These are phyloP conservation scores for Musa beccarii DNA, from an alignment of 176 grass and related monocot species.

Conservation along the genomic window DNA sequence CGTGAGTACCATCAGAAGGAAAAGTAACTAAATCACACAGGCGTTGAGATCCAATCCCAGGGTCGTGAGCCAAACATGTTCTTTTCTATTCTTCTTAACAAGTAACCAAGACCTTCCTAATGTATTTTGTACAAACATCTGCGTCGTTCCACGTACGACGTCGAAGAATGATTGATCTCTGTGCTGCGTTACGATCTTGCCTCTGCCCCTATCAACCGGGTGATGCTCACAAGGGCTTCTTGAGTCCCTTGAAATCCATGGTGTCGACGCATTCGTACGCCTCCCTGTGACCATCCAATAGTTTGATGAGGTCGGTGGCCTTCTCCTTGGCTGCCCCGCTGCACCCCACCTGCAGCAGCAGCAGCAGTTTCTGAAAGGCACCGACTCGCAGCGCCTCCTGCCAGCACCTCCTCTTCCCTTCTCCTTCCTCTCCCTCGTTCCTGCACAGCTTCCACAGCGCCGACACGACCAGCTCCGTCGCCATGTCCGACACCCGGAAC, in stretches of 20 bases:
- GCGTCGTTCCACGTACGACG: too few species aligned
- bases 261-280: constrained; percentile 80
- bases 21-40: too few species aligned
- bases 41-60: too few species aligned
- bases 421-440: not conserved
- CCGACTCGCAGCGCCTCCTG: constrained; percentile 57
- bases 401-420: constrained; percentile 19
- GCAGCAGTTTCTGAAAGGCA: constrained; percentile 84
- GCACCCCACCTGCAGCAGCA: constrained; percentile 81
- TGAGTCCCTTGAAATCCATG: constrained; percentile 62
- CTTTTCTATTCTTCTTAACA: too few species aligned
- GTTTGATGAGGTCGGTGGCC: constrained; percentile 69
- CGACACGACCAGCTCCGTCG: constrained; percentile 68
- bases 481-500: constrained; percentile 57
- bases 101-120: too few species aligned
- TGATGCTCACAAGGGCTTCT: constrained; percentile 53
- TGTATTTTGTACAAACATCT: too few species aligned
- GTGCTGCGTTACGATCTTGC: too few species aligned
- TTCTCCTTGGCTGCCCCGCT: constrained; percentile 60
- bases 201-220: too few species aligned
- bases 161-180: too few species aligned
- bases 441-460: constrained; percentile 67
- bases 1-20: too few species aligned
- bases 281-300: constrained; percentile 45
- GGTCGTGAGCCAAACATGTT: too few species aligned